phyloP scores from a whole-genome alignment of 139 green algal species.

The Haematococcus sp. region DNA sequence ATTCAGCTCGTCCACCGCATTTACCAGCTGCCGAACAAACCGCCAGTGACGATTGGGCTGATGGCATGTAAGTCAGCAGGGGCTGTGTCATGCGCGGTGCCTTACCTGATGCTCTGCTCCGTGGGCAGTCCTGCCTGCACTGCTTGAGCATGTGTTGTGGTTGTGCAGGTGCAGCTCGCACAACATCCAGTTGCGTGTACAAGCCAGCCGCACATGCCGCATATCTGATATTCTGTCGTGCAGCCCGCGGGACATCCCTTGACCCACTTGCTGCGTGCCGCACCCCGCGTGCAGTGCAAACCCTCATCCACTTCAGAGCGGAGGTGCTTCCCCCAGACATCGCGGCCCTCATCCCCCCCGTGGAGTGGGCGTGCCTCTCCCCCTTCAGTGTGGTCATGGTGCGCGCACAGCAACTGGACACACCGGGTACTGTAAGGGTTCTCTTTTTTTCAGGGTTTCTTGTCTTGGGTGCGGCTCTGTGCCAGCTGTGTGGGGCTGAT shows the following conservation, averaged over 20 bases:
- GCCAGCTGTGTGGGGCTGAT: too few species aligned
- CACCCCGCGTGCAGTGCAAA: not conserved
- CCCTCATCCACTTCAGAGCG: not conserved
- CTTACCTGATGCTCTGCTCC: too few species aligned
- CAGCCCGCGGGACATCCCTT: not conserved
- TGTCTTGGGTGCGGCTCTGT: too few species aligned
- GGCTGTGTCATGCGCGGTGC: too few species aligned
- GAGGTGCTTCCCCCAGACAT: slow-evolving; percentile 30
- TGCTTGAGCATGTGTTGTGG: too few species aligned
- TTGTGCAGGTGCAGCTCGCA: too few species aligned
- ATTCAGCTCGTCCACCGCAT: slow-evolving; percentile 48
- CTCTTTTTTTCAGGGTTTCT: too few species aligned
- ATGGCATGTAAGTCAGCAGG: slow-evolving; percentile 48
- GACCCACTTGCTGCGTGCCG: not conserved
- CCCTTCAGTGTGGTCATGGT: slow-evolving; percentile 44
- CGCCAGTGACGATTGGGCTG: slow-evolving; percentile 63
- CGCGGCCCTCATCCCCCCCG: slow-evolving; percentile 26
- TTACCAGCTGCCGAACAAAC: slow-evolving; percentile 51
- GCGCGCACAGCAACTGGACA: not conserved
- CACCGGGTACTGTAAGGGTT: too few species aligned
- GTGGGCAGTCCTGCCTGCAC: not conserved
- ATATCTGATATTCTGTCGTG: too few species aligned
- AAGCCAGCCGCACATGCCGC: too few species aligned
- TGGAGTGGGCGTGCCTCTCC: slow-evolving; percentile 37
- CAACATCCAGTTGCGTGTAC: not conserved